Evolutionary conservation across 352 stramenopile species (phyloP).

Genomic region (Globisporangium barbulae): DNA sequence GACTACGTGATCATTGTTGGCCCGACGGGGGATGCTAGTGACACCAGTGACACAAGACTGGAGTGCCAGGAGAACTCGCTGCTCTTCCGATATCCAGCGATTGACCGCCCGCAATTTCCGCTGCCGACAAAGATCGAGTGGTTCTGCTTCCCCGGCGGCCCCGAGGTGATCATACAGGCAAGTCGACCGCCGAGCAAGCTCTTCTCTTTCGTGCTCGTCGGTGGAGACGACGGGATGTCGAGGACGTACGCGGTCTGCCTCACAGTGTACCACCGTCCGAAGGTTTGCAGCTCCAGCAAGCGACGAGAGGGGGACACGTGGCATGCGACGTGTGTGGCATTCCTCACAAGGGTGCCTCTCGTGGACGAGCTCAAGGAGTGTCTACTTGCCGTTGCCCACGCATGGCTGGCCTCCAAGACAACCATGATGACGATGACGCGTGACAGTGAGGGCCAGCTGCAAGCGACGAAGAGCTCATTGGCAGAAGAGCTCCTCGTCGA

Average conservation of each 20-base stretch:
- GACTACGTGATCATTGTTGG: conserved; percentile 82
- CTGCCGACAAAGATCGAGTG: conserved; percentile 87
- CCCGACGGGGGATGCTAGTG: conserved; percentile 8
- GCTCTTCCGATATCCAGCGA: conserved; percentile 55
- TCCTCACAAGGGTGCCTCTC: conserved; percentile 67
- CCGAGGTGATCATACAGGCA: conserved; percentile 49
- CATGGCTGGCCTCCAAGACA: conserved; percentile 35
- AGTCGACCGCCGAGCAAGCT: conserved; percentile 46
- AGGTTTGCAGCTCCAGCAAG: neutral
- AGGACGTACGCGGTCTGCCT: conserved; percentile 70
- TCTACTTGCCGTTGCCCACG: conserved; percentile 47
- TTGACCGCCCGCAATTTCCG: conserved; percentile 55
- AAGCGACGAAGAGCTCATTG: neutral
- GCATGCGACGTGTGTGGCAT: conserved; percentile 67
- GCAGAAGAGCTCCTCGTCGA: conserved; percentile 38
- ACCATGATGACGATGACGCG: neutral
- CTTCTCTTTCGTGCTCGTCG: conserved; percentile 81
- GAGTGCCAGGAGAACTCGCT: conserved; percentile 48
- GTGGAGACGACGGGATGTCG: conserved; percentile 66
- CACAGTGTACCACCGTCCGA: conserved; percentile 58
- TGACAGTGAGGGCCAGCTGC: neutral
- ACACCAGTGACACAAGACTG: neutral
- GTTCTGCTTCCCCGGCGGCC: conserved; percentile 81
- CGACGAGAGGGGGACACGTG: conserved; percentile 25
- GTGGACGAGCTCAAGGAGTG: conserved; percentile 50